Evolutionary conservation across 73 alveolate species (phyloP), one percentile per base, ranked within the genome.

Genomic region (Paramecium sexaurelia): DNA sequence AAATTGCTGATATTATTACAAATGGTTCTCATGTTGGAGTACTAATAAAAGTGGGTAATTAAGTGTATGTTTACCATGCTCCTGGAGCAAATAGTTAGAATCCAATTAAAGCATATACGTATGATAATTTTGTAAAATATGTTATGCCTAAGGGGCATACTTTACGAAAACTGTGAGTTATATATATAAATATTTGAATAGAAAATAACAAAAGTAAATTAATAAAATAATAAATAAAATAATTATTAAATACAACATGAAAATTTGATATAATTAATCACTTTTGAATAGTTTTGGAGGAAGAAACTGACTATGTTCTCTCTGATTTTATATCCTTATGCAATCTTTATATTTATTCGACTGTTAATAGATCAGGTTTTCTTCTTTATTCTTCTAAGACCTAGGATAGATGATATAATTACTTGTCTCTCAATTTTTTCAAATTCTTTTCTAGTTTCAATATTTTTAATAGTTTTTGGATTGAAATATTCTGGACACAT

Each of bases 401-500:
- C 87, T 73, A 73, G 22, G 27, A 37, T 32, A 24, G 5, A 35
- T 1, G 13, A 8, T 15, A 32, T 73, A 22, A 86, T 33, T 55
- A 66, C 85, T 47, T 86, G 26, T 55, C 33, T 86, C 7, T 86
- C 93, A 37, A 86, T 19, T 61, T 86, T 86, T 86, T 86, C 93
- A 9, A 86, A 86, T 27, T 86, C 93, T 24, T 86, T 86, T 61
- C 87, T 71, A 17, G 93, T 86, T 56, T 86, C 93, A 22, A 57
- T 51, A 57, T 86, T 71, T 86, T 86, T 86, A 9, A 86, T 86
- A 24, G 92, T 95, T 86, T 95, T 95, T 41, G 96, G 96, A 73
- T 96, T 96, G 94, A 96, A 99, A 95, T 97, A 99, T 87, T 97
- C 98, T 41, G 99, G 99, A 9, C 98, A 97, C 24, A 98, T 94